These are phyloP conservation scores for Flammula alnicola DNA, from an alignment of 1,284 basidiomycete genomes.

Conservation along the genomic window DNA sequence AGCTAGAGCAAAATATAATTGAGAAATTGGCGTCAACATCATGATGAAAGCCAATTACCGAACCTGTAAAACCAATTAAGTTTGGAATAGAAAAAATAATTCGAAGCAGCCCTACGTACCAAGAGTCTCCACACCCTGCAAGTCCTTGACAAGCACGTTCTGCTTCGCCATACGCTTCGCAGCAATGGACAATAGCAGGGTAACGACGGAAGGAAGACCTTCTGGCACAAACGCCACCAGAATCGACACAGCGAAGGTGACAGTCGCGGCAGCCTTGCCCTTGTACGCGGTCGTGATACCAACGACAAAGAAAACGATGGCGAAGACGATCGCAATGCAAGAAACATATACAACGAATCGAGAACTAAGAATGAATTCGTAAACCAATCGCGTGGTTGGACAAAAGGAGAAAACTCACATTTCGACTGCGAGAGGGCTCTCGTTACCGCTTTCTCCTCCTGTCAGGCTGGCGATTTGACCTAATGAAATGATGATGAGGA, in stretches of 20 bases:
- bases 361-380: constrained; percentile 38
- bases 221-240: constrained; percentile 76
- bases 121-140: constrained; percentile 75
- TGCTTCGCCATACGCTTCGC: constrained; percentile 75
- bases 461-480: constrained; percentile 70
- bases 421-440: constrained; percentile 67
- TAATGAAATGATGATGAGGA: constrained; percentile 25
- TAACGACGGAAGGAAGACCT: constrained; percentile 73
- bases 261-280: constrained; percentile 60
- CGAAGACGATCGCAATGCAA: constrained; percentile 63
- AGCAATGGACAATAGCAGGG: constrained; percentile 70
- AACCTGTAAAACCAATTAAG: constrained; percentile 27
- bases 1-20: constrained; percentile 38
- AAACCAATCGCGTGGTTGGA: not conserved
- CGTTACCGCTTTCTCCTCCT: constrained; percentile 64
- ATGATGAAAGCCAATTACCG: constrained; percentile 29
- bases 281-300: constrained; percentile 70
- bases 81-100: constrained; percentile 3
- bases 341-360: constrained; percentile 66
- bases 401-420: constrained; percentile 48
- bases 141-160: constrained; percentile 72
- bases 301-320: constrained; percentile 66
- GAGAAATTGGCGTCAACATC: constrained; percentile 5
- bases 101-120: constrained; percentile 35
- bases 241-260: constrained; percentile 72